phyloP scores from a whole-genome alignment of 1,139 yeast species.

The Pichia sp. region DNA sequence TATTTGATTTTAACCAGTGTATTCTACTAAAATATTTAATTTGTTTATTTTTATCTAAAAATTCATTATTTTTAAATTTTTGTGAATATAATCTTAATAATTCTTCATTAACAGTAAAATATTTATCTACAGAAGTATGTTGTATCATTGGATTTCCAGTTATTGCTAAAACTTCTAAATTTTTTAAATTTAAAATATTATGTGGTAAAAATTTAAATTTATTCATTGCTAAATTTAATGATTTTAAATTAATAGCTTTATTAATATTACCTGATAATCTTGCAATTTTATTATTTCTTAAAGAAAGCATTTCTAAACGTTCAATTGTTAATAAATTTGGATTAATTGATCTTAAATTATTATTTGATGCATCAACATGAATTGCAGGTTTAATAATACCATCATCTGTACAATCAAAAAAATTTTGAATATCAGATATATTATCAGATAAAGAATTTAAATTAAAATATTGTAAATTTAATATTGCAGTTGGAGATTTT shows the following conservation, averaged over 20 bases:
- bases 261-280: constrained; percentile 49
- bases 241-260: constrained; percentile 37
- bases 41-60: constrained; percentile 13
- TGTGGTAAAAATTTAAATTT: constrained; percentile 46
- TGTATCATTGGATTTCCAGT: constrained; percentile 37
- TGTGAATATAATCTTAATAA: constrained; percentile 9
- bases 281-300: constrained; percentile 46
- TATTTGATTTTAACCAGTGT: constrained; percentile 24
- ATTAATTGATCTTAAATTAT: constrained; percentile 45
- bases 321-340: constrained; percentile 44
- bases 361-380: constrained; percentile 46
- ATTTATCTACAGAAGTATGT: constrained; percentile 8
- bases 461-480: constrained; percentile 40
- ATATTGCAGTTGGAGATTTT: constrained; percentile 20
- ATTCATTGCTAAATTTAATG: constrained; percentile 49
- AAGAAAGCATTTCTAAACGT: constrained; percentile 46
- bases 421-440: constrained; percentile 45
- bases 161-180: constrained; percentile 41
- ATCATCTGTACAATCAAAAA: constrained; percentile 35
- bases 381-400: constrained; percentile 35
- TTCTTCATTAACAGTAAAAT: constrained; percentile 11
- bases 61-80: constrained; percentile 1
- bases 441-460: constrained; percentile 47
- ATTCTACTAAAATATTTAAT: constrained; percentile 24
- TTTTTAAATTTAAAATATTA: constrained; percentile 42